Percentiles rank a stretch among this genome's conserved stretches.
Evolutionary conservation across 306 rosid species (phyloP).

Genomic region (Mimosa pudica): DNA sequence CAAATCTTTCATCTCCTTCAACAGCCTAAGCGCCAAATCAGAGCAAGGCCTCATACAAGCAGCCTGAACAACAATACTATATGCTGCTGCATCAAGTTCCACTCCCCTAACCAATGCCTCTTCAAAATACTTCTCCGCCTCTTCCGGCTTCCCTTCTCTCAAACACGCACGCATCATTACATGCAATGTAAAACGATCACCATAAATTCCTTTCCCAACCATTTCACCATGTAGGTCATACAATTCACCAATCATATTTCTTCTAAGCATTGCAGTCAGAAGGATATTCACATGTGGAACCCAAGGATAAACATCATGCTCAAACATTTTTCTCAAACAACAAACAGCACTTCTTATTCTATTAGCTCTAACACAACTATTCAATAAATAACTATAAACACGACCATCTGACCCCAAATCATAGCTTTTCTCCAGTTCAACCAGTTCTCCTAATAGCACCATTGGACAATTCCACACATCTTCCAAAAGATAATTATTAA

Average conservation of each 20-base stretch:
- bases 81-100: slow-evolving; percentile 55
- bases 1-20: slow-evolving; percentile 64
- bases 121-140: slow-evolving; percentile 51
- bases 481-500: slow-evolving; percentile 42
- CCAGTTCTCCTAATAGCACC: slow-evolving; percentile 43
- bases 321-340: slow-evolving; percentile 54
- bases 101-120: slow-evolving; percentile 51
- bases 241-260: slow-evolving; percentile 47
- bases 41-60: slow-evolving; percentile 48
- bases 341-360: slow-evolving; percentile 53
- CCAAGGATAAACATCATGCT: slow-evolving; percentile 46
- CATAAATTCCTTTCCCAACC: slow-evolving; percentile 45
- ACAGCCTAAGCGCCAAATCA: slow-evolving; percentile 44
- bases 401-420: slow-evolving; percentile 41
- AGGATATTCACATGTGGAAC: slow-evolving; percentile 53
- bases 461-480: slow-evolving; percentile 42
- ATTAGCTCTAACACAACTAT: slow-evolving; percentile 60
- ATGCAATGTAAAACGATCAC: slow-evolving; percentile 54
- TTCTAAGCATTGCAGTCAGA: slow-evolving; percentile 59
- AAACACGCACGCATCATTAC: slow-evolving; percentile 58
- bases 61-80: slow-evolving; percentile 54
- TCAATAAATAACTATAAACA: slow-evolving; percentile 62
- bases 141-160: slow-evolving; percentile 47
- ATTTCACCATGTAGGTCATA: slow-evolving; percentile 50
- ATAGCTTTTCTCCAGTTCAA: slow-evolving; percentile 48